These are phyloP conservation scores for Wickerhamomyces sp. DNA, from an alignment of 1,139 yeast genomes.

Conservation along the genomic window DNA sequence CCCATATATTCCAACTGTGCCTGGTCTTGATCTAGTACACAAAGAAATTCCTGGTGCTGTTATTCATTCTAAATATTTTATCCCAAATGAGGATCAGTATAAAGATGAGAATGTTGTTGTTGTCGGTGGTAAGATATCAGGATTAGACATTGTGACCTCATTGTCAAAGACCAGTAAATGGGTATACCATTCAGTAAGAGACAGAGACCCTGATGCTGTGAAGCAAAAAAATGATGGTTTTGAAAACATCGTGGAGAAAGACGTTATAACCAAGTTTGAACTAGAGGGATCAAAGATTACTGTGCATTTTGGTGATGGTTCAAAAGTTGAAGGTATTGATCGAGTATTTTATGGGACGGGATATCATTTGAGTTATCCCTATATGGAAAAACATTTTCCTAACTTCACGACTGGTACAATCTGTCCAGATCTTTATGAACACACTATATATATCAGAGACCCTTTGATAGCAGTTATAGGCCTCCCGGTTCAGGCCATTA, in stretches of 20 bases:
- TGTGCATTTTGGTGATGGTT: constrained; percentile 28
- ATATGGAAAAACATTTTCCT: constrained; percentile 26
- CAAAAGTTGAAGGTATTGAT: constrained; percentile 28
- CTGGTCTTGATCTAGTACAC: constrained; percentile 36
- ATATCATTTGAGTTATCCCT: constrained; percentile 35
- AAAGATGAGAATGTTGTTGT: constrained; percentile 30
- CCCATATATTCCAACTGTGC: constrained; percentile 39
- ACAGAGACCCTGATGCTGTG: not conserved
- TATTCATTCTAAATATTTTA: constrained; percentile 33
- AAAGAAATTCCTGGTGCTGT: constrained; percentile 25
- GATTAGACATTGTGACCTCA: constrained; percentile 29
- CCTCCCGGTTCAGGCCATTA: constrained; percentile 30
- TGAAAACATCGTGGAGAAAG: constrained; percentile 5
- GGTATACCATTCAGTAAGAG: constrained; percentile 13
- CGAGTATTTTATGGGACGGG: constrained; percentile 36
- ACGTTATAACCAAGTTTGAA: constrained; percentile 1
- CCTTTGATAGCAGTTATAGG: constrained; percentile 34
- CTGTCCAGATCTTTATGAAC: constrained; percentile 27
- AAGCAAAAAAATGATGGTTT: constrained; percentile 1
- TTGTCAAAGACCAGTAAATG: constrained; percentile 13
- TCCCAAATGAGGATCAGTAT: constrained; percentile 23
- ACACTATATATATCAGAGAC: constrained; percentile 32
- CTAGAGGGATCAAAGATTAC: constrained; percentile 17
- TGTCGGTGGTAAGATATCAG: constrained; percentile 38
- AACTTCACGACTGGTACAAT: constrained; percentile 20